Base-by-base conservation (phyloP, 2,329 filamentous ascomycete species). In the Chrysoporthe austroafricana region DNA sequence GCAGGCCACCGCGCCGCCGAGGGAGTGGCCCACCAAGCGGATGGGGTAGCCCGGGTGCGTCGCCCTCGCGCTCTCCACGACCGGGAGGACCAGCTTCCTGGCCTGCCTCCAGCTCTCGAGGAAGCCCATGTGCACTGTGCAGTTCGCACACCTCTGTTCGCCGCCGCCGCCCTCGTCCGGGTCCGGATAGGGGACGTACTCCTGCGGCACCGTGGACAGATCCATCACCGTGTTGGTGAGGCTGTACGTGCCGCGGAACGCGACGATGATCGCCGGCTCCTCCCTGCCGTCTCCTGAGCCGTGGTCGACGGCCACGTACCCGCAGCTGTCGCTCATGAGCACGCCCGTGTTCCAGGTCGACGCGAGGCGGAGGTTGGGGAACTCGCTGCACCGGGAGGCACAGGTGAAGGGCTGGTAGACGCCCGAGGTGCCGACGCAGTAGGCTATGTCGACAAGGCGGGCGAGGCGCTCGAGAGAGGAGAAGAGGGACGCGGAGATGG, bases 241-340 rank as follows among this genome's bases (percentile, higher is more conserved):
- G 72, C 94, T 97, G 79, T 98, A 97, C 16, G 96, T 98, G 34
- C 96, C 96, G 59, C 96, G 89, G 75, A 98, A 98, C 9, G 94
- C 94, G 48, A 98, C 86, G 58, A 98, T 83, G 66, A 99, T 91
- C 43, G 81, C 80, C 52, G 76, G 74, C 36, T 74, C 66, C 13
- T 70, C 66, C 34, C 68, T 54, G 46, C 72, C 68, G 72, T 73
- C 64, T 44, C 69, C 71, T n/a, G 72, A 70, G 26, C 77, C 78
- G 75, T 96, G 91, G 70, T 96, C 94, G n/a, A 98, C 82, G 0
- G 92, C 94, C 66, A 98, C 89, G 79, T 97, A 99, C 69, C 96
- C 96, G 78, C 94, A 97, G 72, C 92, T 96, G 78, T 98, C 96
- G 70, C 90, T 91, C 74, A 97, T 84, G 42, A 97, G 82, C 13